Percentiles rank a stretch among this genome's conserved stretches.
phyloP scores from a whole-genome alignment of 805 yeast species.

The Wickerhamiella dianesei region DNA sequence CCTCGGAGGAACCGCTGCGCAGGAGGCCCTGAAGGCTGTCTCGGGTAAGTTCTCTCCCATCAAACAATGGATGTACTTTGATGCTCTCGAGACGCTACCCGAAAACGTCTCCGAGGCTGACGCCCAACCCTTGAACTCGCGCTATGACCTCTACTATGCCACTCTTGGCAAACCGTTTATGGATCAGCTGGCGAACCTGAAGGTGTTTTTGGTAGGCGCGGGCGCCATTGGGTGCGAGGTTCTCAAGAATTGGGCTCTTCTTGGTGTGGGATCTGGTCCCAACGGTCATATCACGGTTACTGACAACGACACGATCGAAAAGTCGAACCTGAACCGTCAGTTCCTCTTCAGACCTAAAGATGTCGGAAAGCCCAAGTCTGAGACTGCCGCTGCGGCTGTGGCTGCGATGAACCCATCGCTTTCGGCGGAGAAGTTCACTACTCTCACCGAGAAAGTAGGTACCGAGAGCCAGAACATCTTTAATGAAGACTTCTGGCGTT shows the following conservation, averaged over 20 bases:
- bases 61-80: constrained; percentile 84
- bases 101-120: constrained; percentile 47
- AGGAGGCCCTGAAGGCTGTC: constrained; percentile 88
- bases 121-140: constrained; percentile 59
- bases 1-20: constrained; percentile 89
- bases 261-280: constrained; percentile 90
- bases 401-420: constrained; percentile 75
- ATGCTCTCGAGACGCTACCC: constrained; percentile 73
- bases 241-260: constrained; percentile 94
- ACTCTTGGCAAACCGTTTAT: constrained; percentile 78
- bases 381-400: constrained; percentile 79
- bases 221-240: constrained; percentile 99
- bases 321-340: constrained; percentile 91
- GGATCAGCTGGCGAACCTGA: constrained; percentile 56
- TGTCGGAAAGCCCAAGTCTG: constrained; percentile 84
- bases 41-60: constrained; percentile 93
- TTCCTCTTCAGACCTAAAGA: constrained; percentile 88
- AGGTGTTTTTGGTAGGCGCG: constrained; percentile 86
- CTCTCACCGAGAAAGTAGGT: constrained; percentile 80
- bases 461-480: constrained; percentile 81
- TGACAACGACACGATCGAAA: constrained; percentile 90
- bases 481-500: constrained; percentile 72
- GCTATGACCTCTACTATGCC: constrained; percentile 93
- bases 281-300: constrained; percentile 74
- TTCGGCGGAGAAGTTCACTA: constrained; percentile 50